These are phyloP conservation scores for Onygenales sp. DNA, from an alignment of 2,329 filamentous ascomycete species.

Conservation along the genomic window DNA sequence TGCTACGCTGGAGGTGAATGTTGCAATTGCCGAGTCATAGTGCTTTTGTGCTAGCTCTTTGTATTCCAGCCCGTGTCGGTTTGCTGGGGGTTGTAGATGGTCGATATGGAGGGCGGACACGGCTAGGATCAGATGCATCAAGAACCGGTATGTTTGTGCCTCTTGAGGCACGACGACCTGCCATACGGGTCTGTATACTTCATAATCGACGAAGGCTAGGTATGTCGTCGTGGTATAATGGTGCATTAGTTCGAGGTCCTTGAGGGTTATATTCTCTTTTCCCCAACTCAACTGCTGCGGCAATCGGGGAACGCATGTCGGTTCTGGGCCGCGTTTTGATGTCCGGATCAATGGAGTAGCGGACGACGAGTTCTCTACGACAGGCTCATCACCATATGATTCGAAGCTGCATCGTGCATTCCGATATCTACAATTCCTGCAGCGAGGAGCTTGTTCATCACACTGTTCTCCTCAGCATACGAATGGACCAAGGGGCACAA, in stretches of 20 bases:
- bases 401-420: slow-evolving; percentile 7
- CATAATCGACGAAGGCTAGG: slow-evolving; percentile 8
- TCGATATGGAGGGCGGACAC: slow-evolving; percentile 16
- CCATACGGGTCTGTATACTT: slow-evolving; percentile 10
- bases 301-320: not conserved
- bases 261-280: not conserved
- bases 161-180: slow-evolving; percentile 10
- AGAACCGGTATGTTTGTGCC: slow-evolving; percentile 12
- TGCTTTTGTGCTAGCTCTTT: slow-evolving; percentile 7
- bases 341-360: too few relatives aligned
- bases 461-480: slow-evolving; percentile 4
- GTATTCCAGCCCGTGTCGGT: slow-evolving; percentile 1
- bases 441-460: slow-evolving; percentile 12
- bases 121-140: slow-evolving; percentile 19
- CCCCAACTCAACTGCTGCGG: not conserved
- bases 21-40: slow-evolving; percentile 6
- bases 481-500: not conserved
- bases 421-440: slow-evolving; percentile 10
- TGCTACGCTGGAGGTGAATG: slow-evolving; percentile 4
- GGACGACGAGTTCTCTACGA: too few relatives aligned
- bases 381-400: not conserved
- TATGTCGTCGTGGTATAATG: slow-evolving; percentile 9
- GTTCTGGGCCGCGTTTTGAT: not conserved
- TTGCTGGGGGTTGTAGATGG: slow-evolving; percentile 1
- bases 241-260: slow-evolving; percentile 10